Evolutionary conservation across 1,284 basidiomycete species (phyloP), one percentile per base, ranked within the genome.

Genomic region (Cystobasidium pallidum): DNA sequence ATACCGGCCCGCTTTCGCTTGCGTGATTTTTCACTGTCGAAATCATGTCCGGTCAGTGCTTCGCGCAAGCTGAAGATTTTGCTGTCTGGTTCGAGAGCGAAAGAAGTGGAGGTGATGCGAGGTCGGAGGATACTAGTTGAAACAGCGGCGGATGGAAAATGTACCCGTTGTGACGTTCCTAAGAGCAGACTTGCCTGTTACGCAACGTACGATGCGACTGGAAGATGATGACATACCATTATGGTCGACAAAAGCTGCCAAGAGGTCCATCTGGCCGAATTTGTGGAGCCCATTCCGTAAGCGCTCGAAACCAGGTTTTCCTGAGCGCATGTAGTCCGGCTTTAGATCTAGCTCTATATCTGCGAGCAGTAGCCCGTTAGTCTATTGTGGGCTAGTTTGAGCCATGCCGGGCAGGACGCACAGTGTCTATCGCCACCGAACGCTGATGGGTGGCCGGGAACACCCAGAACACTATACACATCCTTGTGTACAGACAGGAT

Each of bases 241-340:
- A 17, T 26, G n/a, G 36, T 71, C 45, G 3, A 30, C 34, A 26
- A 43, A 71, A 19, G 49, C 55, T 3, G 59, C 59, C 30, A 71
- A 41, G 15, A 71, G 8, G n/a, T 55, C 58, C 28, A 64, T n/a
- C 21, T 71, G 39, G 17, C 68, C 68, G 19, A 71, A 28, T 17
- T 58, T 57, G 10, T 32, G 28, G 11, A 71, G 49, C 3, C 47
- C 21, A 2, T 7, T 39, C 34, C 59, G 61, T 21, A 63, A 21
- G 8, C 68, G 45, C 28, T 71, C 68, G 51, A 52, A 71, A 15
- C 68, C 68, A 11, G 68, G 49, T 30, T 71, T 71, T 11, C 61
- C 59, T 34, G 43, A 59, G 24, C 68, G 68, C 68, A 71, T 71
- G 41, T 59, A 63, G 13, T 41, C 51, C 21, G 61, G 34, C n/a